Evolutionary conservation across 805 yeast genomes (phyloP), one percentile per base, ranked within the genome.

Genomic region (Saccharomycopsis schoenii): DNA sequence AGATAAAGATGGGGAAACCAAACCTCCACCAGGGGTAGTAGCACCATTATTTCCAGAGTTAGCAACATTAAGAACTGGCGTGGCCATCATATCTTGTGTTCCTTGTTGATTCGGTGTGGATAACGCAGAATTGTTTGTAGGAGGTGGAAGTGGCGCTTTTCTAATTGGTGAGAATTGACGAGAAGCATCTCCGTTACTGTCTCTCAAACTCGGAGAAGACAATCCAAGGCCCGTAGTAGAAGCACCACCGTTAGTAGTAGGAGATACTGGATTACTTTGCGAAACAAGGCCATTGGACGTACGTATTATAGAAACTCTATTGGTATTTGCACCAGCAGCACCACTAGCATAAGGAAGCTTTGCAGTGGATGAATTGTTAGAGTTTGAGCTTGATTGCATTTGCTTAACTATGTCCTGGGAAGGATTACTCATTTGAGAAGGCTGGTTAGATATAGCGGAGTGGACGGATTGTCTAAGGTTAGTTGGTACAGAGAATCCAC

Each of bases 101-200:
- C 21, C 36, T 19, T 47, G 52, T 12, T 24, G 52, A 47, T 47
- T 47, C 5, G 61, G 17, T 4, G 24, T 21, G 9, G 56, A 19
- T 25, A 21, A 6, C 8, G 15, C 12, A 40, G 14, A 2, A 47
- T 2, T 21, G n/a, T 43, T 40, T 2, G 50, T 34, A 51, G 43
- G 51, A 25, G 60, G 91, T 0, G 90, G 90, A 58, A 79, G 79
- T 1, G 92, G 92, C 0, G 90, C 88, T 67, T 76, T 83, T 71
- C 90, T 77, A n/a, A 90, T 89, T 0, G 90, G 85, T 19, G 77
- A 71, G 68, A 85, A 85, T 41, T 76, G 70, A 9, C 70, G 66
- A 56, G 62, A 67, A 39, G 66, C 65, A 58, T 55, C 12, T 4
- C 34, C 34, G 15, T 24, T 24, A 42, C 34, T 47, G 9, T 47